Conservation (phyloP, 2,329 filamentous ascomycete genomes). For the Botrytis fabae region DNA sequence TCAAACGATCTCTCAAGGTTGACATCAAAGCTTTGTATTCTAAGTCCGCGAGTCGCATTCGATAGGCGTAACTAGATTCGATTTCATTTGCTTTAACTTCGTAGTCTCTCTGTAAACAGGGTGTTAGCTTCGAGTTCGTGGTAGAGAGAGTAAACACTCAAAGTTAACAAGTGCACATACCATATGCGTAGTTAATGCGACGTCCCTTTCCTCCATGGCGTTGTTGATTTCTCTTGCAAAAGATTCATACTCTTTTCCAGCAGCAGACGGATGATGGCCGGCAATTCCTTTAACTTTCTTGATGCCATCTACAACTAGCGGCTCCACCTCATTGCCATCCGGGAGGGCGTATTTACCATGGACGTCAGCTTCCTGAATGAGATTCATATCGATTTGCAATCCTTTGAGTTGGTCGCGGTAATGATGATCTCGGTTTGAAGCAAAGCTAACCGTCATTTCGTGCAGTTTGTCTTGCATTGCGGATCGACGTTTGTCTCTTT, state of each 20-base stretch:
- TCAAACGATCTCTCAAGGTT: slow-evolving; percentile 65
- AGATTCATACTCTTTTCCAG: slow-evolving; percentile 79
- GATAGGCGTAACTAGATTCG: slow-evolving; percentile 60
- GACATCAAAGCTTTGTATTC: slow-evolving; percentile 60
- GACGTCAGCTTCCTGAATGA: slow-evolving; percentile 82
- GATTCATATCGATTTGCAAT: slow-evolving; percentile 85
- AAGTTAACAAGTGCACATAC: slow-evolving; percentile 53
- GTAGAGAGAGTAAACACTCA: neutral
- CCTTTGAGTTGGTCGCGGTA: slow-evolving; percentile 89
- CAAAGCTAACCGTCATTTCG: slow-evolving; percentile 74
- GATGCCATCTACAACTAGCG: slow-evolving; percentile 38
- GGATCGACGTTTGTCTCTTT: slow-evolving; percentile 87
- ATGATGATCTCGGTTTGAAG: slow-evolving; percentile 75
- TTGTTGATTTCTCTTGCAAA: slow-evolving; percentile 88
- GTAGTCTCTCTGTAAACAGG: slow-evolving; percentile 55
- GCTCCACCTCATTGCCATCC: slow-evolving; percentile 48
- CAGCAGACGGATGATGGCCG: slow-evolving; percentile 53
- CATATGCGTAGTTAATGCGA: slow-evolving; percentile 76
- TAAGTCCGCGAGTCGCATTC: slow-evolving; percentile 60
- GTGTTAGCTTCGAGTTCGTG: neutral
- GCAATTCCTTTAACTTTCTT: slow-evolving; percentile 41
- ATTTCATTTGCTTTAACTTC: slow-evolving; percentile 62
- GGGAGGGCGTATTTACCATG: slow-evolving; percentile 71
- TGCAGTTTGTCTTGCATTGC: slow-evolving; percentile 77
- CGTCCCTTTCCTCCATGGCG: slow-evolving; percentile 82